Evolutionary conservation across 108 stramenopile species (phyloP), one percentile per base, ranked within the genome.

Genomic region (Stephanodiscus triporus): DNA sequence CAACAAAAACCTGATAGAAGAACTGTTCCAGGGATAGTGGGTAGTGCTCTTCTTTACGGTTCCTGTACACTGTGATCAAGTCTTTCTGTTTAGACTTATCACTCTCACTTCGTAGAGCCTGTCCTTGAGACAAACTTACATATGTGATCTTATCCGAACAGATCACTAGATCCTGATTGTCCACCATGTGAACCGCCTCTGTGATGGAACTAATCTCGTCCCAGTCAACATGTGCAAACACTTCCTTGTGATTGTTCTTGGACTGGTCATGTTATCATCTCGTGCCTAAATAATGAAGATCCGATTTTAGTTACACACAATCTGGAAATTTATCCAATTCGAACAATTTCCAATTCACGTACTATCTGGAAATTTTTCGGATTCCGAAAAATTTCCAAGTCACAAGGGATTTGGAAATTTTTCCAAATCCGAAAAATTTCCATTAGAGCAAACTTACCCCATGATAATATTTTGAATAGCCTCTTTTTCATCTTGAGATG

Each of bases 141-240:
- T 49, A 19, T 6, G 48, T 49, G 2, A 49, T 49, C 48, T 3
- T 49, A 19, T 49, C 48, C 3, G 48, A 49, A 19, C 48, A 49
- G 16, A 49, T 49, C n/a, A 49, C 48, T 3, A 49, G 48, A 2
- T 49, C 19, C 6, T 49, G 48, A 49, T 49, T 49, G 48, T 49
- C 48, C 16, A 49, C 48, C 48, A 49, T 49, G 48, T 49, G 48
- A 49, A 49, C 48, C 3, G 48, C 48, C 19, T 49, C 48, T 49
- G 48, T n/a, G 6, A 6, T 16, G n/a, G 16, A 19, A 49, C 48
- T 49, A 6, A 6, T 49, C 48, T 49, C 6, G 2, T 2, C 6
- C 48, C 48, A 49, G 2, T n/a, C 48, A 49, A 19, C 16, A 16
- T 19, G 19, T 49, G 16, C 19, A 49, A 7, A 19, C 5, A 2